Percentiles rank a stretch among this genome's conserved stretches.
phyloP scores from a whole-genome alignment of 768 basidiomycete genomes.

The Russula virescens region DNA sequence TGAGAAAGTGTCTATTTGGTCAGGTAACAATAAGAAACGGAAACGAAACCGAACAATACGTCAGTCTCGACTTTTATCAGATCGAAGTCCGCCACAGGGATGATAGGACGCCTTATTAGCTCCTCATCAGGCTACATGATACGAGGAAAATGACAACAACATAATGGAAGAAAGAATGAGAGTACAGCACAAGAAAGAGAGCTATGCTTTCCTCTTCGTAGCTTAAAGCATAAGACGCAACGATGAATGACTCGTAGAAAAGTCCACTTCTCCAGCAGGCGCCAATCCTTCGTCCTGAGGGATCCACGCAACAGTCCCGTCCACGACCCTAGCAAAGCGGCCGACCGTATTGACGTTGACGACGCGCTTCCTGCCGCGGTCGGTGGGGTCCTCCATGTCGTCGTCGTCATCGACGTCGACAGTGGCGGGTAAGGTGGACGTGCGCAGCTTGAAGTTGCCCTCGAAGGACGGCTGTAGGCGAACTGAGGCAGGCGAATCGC shows the following conservation, averaged over 20 bases:
- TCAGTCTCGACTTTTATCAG: too few species aligned
- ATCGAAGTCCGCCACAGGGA: too few species aligned
- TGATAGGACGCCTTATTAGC: neutral
- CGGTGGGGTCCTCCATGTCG: slow-evolving; percentile 13
- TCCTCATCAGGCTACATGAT: too few species aligned
- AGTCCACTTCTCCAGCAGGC: neutral
- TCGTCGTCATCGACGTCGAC: neutral
- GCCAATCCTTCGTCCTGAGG: slow-evolving; percentile 6
- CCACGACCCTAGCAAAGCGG: neutral
- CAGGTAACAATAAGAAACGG: too few species aligned
- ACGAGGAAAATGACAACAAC: neutral
- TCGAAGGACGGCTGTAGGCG: slow-evolving; percentile 10
- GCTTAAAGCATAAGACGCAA: neutral
- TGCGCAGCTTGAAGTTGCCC: slow-evolving; percentile 1
- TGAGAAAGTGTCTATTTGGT: too few species aligned
- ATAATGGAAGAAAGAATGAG: too few species aligned
- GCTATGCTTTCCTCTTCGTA: neutral
- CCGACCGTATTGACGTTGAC: slow-evolving; percentile 9
- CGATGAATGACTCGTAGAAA: slow-evolving; percentile 13
- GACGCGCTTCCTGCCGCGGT: slow-evolving; percentile 11
- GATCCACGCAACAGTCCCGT: slow-evolving; percentile 2
- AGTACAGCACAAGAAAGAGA: too few species aligned
- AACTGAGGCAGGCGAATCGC: slow-evolving; percentile 11
- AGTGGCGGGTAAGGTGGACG: neutral
- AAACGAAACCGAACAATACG: neutral